Base-by-base conservation (phyloP, 2,329 filamentous ascomycete genomes). In the Fusarium subtropicale region DNA sequence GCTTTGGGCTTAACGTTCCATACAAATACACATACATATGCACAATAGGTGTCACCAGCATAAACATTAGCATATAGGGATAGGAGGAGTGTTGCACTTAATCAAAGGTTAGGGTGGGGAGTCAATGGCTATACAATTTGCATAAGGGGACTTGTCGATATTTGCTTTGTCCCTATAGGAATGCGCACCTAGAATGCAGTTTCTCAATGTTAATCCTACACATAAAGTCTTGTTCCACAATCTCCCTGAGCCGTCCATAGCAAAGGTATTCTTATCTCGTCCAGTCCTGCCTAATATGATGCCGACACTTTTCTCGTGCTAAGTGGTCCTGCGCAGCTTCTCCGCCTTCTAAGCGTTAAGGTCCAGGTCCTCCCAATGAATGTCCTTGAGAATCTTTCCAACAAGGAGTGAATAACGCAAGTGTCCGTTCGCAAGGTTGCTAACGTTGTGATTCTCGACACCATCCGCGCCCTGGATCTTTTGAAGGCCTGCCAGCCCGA, bases 401-500 rank as follows among this genome's bases (percentile, higher is more conserved):
- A 90, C 82, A 52, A 93, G 81, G 73, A 87, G 87, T 61, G 90
- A 87, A 76, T 94, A 94, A 70, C 89, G 85, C 62, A 92, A 78
- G 79, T 95, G 92, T 18, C 90, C 90, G 68, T 83, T 88, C 54
- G 92, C 86, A 68, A 89, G 83, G 56, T 89, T 85, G 64, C 87
- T 90, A 28, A 90, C 86, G 67, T 92, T 84, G 55, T 91, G 81
- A 71, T 92, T 93, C 76, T 93, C 91, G 56, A 91, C 82, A 39
- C 86, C 85, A 53, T 84, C 82, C 4, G 93, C 88, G 16, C 89
- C 90, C 41, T 87, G 83, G 33, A 96, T 87, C 18, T 87, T 86
- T 77, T 97, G 91, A 20, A 98, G 81, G 1, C 95, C 95, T 0
- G 94, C 94, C 34, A 98, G 86, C 3, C 95, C 94, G 64, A 91